Percentiles rank a stretch among this genome's conserved stretches.
Evolutionary conservation across 2,329 filamentous ascomycete genomes (phyloP).

Genomic region (Madurella mycetomatis): DNA sequence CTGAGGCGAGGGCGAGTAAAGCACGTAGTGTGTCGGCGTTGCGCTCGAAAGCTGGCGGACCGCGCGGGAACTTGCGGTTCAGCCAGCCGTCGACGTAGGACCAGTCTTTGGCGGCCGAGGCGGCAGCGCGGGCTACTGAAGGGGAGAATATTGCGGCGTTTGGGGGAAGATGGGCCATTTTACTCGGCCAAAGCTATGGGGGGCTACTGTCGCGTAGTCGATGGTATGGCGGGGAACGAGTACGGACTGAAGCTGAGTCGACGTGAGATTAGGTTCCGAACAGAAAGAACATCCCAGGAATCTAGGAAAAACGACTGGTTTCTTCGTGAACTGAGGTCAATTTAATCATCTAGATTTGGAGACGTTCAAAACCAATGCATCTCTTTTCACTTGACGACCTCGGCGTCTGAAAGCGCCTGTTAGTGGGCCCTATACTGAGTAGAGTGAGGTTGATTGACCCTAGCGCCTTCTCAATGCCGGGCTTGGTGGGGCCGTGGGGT

Average conservation of each 20-base stretch:
- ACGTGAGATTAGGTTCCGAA: too few relatives aligned
- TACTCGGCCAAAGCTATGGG: background rate
- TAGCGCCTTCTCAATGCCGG: background rate
- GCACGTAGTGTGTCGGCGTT: conserved; percentile 77
- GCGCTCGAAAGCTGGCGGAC: conserved; percentile 73
- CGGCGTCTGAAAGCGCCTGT: too few relatives aligned
- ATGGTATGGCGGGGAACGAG: too few relatives aligned
- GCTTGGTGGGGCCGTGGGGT: conserved; percentile 1
- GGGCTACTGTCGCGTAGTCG: too few relatives aligned
- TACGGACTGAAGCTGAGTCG: too few relatives aligned
- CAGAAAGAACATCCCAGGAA: too few relatives aligned
- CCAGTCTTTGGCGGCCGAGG: conserved; percentile 86
- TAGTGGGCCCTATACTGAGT: too few relatives aligned
- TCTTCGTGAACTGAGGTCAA: too few relatives aligned
- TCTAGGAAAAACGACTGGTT: too few relatives aligned
- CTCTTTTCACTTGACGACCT: too few relatives aligned
- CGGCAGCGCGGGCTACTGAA: conserved; percentile 66
- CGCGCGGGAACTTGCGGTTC: conserved; percentile 59
- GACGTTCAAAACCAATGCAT: too few relatives aligned
- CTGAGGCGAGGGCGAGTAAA: conserved; percentile 66
- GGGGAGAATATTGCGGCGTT: conserved; percentile 61
- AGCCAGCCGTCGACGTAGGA: conserved; percentile 83
- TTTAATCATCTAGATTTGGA: too few relatives aligned
- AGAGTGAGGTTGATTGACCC: background rate
- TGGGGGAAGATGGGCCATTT: conserved; percentile 37